Percentiles rank a stretch among this genome's conserved stretches.
Conservation (phyloP, 192 early-diverging fungal genomes). For the Haplosporangium gracile region DNA sequence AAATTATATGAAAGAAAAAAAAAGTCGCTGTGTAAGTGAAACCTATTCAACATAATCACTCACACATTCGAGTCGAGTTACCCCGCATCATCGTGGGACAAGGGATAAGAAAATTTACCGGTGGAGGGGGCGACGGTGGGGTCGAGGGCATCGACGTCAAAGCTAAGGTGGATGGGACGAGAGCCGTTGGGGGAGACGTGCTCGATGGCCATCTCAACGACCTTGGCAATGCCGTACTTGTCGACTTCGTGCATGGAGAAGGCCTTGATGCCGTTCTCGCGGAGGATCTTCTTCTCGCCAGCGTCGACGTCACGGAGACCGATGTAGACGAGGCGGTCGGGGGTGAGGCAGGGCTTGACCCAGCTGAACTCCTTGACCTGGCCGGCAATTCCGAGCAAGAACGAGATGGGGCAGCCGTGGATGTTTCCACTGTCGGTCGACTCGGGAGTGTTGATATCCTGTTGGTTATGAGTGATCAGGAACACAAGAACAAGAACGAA, state of each 20-base stretch:
- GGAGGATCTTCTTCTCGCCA: constrained; percentile 88
- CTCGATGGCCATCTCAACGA: constrained; percentile 94
- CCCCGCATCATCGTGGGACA: not conserved
- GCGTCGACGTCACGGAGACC: constrained; percentile 95
- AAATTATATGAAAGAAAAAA: not conserved
- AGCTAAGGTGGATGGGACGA: constrained; percentile 89
- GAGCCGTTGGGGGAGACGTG: constrained; percentile 82
- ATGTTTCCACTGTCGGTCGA: constrained; percentile 92
- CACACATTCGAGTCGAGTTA: not conserved
- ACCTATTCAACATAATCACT: not conserved
- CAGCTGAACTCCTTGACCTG: constrained; percentile 77
- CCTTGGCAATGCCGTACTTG: constrained; percentile 90
- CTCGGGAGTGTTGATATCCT: constrained; percentile 94
- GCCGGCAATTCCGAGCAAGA: constrained; percentile 86
- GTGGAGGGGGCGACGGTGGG: constrained; percentile 95
- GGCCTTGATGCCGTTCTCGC: constrained; percentile 88
- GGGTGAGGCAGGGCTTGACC: constrained; percentile 81
- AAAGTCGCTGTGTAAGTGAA: constrained; percentile 8
- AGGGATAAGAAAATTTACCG: constrained; percentile 25
- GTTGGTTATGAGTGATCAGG: not conserved
- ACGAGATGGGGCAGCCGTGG: constrained; percentile 96
- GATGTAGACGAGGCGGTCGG: constrained; percentile 92
- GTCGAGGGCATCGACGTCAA: constrained; percentile 97
- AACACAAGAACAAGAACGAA: not conserved
- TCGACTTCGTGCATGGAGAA: constrained; percentile 98